phyloP scores from a whole-genome alignment of 2,329 filamentous ascomycete species.

The Leptodontidium sp. region DNA sequence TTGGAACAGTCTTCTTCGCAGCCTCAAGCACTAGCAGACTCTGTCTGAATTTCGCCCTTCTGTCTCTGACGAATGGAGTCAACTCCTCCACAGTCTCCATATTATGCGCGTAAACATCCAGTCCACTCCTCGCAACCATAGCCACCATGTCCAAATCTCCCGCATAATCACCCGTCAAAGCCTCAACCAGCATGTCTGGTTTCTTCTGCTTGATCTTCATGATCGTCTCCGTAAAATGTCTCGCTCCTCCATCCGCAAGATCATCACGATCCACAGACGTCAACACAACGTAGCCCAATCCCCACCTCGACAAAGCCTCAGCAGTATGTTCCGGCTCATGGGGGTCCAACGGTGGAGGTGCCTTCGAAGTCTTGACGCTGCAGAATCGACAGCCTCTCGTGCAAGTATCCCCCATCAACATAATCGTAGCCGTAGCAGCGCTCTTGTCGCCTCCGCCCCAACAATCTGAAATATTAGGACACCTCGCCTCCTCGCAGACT shows the following conservation, averaged over 20 bases:
- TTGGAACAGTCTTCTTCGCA: conserved; percentile 77
- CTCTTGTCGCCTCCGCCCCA: conserved; percentile 93
- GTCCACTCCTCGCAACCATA: conserved; percentile 82
- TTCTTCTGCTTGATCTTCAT: conserved; percentile 89
- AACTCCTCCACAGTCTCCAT: conserved; percentile 93
- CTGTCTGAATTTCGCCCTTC: conserved; percentile 88
- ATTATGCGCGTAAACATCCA: conserved; percentile 98
- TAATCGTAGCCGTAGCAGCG: conserved; percentile 95
- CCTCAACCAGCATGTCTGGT: conserved; percentile 80
- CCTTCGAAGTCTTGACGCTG: conserved; percentile 87
- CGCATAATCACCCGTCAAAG: conserved; percentile 85
- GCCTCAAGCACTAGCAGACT: conserved; percentile 80
- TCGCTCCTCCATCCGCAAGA: conserved; percentile 84
- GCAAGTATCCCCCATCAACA: conserved; percentile 99
- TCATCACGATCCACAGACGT: conserved; percentile 96
- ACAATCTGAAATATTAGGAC: conserved; percentile 97
- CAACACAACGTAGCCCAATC: conserved; percentile 92
- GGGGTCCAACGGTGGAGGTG: conserved; percentile 82
- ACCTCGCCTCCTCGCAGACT: conserved; percentile 96
- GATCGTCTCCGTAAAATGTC: conserved; percentile 93
- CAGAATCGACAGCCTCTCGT: conserved; percentile 97
- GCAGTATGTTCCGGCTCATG: conserved; percentile 98
- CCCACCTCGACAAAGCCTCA: conserved; percentile 92
- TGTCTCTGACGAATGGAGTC: conserved; percentile 89
- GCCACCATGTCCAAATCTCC: conserved; percentile 89